Evolutionary conservation across 768 basidiomycete genomes (phyloP), one percentile per base, ranked within the genome.

Genomic region (Trametes punicea): DNA sequence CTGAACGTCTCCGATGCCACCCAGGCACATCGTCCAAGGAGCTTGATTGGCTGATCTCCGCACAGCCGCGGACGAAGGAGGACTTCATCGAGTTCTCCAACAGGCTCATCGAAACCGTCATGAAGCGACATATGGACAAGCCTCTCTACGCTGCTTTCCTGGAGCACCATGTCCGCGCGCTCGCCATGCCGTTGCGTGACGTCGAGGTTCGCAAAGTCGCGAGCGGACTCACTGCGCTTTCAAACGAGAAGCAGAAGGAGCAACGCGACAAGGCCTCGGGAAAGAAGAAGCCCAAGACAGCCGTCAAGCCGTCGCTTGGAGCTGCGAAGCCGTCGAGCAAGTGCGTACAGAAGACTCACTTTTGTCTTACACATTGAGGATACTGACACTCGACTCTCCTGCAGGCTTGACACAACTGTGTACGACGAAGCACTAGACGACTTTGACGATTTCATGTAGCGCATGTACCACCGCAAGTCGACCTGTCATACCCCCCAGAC

Each of bases 181-280:
- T 97, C 15, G 85, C 88, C 0, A 72, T 76, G 56, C 83, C 92
- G 5, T 78, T 98, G 51, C 89, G 86, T 65, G 93, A 98, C 59
- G 84, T 93, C 48, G 96, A 99, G 64, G 86, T 93, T 25, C 82
- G 94, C 59, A 98, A 98, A 69, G 90, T 83, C 0, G 90, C 93
- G 0, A 88, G 84, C 46, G 84, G 77, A 3, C 74, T 99, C 51
- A 92, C 90, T 15, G 87, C 90, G 2, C 77, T 98, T 6, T 89
- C 93, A 46, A 98, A 96, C 66, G 93, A 95, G 75, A 99, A 98
- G 75, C 91, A 95, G 74, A 90, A 84, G 73, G 92, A 92, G 67
- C 85, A 88, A 64, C 81, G 87, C 60, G 92, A 94, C 31, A 91
- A 88, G 70, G 78, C 84, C 2, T 86, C 83, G 57, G 92, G 93